Base-by-base conservation (phyloP, 352 stramenopile genomes). In the Globisporangium abappressorium region DNA sequence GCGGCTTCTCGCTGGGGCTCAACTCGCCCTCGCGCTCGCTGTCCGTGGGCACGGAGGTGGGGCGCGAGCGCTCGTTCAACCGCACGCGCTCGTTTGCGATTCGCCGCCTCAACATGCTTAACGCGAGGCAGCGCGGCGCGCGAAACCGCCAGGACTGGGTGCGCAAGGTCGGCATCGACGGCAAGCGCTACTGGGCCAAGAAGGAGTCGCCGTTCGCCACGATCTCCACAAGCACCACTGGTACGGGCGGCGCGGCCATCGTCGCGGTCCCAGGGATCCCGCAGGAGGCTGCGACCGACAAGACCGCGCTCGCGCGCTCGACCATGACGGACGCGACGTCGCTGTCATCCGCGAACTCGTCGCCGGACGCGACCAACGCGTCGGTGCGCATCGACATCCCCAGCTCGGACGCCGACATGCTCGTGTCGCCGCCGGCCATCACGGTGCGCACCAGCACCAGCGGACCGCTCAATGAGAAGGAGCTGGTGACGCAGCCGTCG, bases 21-120 rank as follows among this genome's bases (percentile, higher is more conserved):
- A 70, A 74, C 57, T 90, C 84, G 18, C 84, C 84, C 11, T 69
- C 70, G 11, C 74, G 75, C 20, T 67, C 65, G 15, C 70, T 81
- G 1, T 73, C 81, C 3, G 71, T 89, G 5, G 75, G 75, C 60
- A 81, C 76, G 14, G 80, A 86, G 57, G 65, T 84, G 20, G 61
- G 62, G 0, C 71, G 74, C 22, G 80, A 93, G 61, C 79, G 80
- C 22, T 91, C 80, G 49, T 95, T 95, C 71, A 95, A 95, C 73
- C 85, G 87, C 49, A 93, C 86, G 61, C 81, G 85, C 3, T 95
- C 87, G 38, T 95, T 95, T 68, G 87, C 87, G 7, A 93, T 95
- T 63, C 84, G 87, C n/a, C 81, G 87, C 0, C 77, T 95, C 24
- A 95, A 95, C 73, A 93, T 93, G 87, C 80, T 95, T 30, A 95